phyloP scores from a whole-genome alignment of 176 grass and related monocot genomes.

The Hyparrhenia diplandra region DNA sequence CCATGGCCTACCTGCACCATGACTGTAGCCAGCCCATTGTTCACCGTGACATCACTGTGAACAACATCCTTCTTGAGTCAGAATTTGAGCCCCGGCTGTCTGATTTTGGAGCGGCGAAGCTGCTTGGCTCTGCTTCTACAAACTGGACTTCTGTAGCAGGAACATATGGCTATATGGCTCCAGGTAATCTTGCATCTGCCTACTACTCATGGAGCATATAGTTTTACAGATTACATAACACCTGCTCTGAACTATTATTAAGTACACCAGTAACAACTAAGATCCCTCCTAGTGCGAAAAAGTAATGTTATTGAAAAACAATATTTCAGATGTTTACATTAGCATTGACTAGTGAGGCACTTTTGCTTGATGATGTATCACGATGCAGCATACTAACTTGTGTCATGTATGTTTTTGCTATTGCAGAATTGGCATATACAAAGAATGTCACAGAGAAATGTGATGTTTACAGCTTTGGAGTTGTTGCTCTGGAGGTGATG shows the following conservation, averaged over 20 bases:
- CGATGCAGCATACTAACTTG: background rate
- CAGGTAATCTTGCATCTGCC: constrained; percentile 38
- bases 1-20: constrained; percentile 80
- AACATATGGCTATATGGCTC: constrained; percentile 92
- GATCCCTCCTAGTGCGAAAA: background rate
- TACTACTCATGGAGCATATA: background rate
- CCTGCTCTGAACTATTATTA: background rate
- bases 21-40: constrained; percentile 60
- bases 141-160: constrained; percentile 87
- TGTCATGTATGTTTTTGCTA: background rate
- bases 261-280: background rate
- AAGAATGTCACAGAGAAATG: constrained; percentile 89
- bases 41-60: constrained; percentile 70
- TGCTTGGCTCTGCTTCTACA: constrained; percentile 48
- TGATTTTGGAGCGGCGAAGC: constrained; percentile 77
- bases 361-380: background rate
- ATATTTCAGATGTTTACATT: background rate
- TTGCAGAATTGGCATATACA: constrained; percentile 86
- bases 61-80: constrained; percentile 71
- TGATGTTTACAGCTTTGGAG: constrained; percentile 81
- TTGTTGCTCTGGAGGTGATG: constrained; percentile 72
- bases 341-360: background rate
- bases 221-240: background rate
- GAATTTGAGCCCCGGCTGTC: constrained; percentile 68
- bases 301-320: background rate